phyloP scores from a whole-genome alignment of 352 stramenopile genomes.

The Elongisporangium anandrum region DNA sequence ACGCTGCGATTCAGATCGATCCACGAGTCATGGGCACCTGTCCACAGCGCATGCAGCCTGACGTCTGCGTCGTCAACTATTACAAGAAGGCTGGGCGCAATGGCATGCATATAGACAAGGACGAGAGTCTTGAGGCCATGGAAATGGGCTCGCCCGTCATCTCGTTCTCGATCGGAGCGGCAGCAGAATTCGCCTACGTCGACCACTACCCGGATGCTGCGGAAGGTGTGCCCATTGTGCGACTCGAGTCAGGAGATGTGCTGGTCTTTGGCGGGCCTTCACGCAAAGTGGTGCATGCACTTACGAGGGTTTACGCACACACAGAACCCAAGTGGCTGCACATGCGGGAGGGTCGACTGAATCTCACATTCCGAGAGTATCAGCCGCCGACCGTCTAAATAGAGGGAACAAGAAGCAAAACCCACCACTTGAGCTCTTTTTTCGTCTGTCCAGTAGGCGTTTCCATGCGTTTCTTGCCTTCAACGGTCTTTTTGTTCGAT shows the following conservation, averaged over 20 bases:
- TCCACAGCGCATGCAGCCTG: conserved; percentile 25
- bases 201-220: conserved; percentile 44
- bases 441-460: not conserved
- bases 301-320: conserved; percentile 59
- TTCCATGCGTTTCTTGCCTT: not conserved
- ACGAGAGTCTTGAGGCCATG: conserved; percentile 58
- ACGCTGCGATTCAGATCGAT: conserved; percentile 30
- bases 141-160: conserved; percentile 58
- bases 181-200: conserved; percentile 64
- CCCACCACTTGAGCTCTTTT: no score
- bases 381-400: conserved; percentile 14
- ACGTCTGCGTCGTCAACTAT: conserved; percentile 75
- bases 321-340: conserved; percentile 46
- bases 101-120: conserved; percentile 73
- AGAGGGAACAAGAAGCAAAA: conserved; percentile 1
- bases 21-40: conserved; percentile 43
- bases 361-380: conserved; percentile 71
- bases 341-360: conserved; percentile 59
- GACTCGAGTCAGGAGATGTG: conserved; percentile 59
- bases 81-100: conserved; percentile 74
- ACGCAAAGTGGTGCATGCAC: conserved; percentile 53
- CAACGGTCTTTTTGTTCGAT: not conserved
- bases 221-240: conserved; percentile 55
- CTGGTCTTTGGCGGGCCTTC: conserved; percentile 67
- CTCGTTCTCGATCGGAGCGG: conserved; percentile 63